A percentile compares a stretch with the other conserved stretches of the same genome.
Conservation (phyloP, 176 grass and related monocot species). For the Coix lacrymajobi region DNA sequence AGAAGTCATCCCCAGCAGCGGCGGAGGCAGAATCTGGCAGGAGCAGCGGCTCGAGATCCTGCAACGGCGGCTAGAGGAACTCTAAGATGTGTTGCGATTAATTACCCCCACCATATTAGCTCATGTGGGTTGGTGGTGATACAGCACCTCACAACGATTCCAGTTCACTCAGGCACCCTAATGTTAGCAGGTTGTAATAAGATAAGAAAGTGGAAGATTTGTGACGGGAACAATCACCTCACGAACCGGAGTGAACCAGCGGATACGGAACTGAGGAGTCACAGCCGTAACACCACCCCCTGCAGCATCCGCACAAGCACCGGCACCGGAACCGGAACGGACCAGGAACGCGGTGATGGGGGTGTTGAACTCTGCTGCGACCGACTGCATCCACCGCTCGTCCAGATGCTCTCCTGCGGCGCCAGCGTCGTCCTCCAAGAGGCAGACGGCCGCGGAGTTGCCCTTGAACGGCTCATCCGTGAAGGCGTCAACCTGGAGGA, state of each 20-base stretch:
- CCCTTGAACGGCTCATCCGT: conserved; percentile 42
- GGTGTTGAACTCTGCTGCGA: conserved; percentile 62
- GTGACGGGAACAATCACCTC: conserved; percentile 21
- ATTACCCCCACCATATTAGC: not conserved
- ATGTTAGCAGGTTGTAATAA: not conserved
- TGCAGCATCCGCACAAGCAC: not conserved
- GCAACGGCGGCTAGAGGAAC: too few species aligned
- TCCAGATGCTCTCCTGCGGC: not conserved
- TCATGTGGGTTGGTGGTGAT: not conserved
- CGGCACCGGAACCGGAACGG: not conserved
- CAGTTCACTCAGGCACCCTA: not conserved
- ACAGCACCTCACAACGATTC: not conserved
- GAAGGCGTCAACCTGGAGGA: conserved; percentile 46
- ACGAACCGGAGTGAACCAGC: conserved; percentile 55
- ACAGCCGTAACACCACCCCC: not conserved
- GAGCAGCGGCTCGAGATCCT: too few species aligned
- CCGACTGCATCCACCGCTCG: conserved; percentile 51
- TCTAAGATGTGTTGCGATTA: not conserved
- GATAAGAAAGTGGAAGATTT: not conserved
- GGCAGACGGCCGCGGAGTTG: conserved; percentile 52
- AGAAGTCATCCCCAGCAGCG: too few species aligned
- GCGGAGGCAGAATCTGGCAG: too few species aligned
- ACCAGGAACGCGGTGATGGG: conserved; percentile 39
- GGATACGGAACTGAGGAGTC: conserved; percentile 30
- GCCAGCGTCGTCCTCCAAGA: conserved; percentile 10